Evolutionary conservation across 768 basidiomycete genomes (phyloP), one percentile per base, ranked within the genome.

Genomic region (Coprinellus aureogranulatus): DNA sequence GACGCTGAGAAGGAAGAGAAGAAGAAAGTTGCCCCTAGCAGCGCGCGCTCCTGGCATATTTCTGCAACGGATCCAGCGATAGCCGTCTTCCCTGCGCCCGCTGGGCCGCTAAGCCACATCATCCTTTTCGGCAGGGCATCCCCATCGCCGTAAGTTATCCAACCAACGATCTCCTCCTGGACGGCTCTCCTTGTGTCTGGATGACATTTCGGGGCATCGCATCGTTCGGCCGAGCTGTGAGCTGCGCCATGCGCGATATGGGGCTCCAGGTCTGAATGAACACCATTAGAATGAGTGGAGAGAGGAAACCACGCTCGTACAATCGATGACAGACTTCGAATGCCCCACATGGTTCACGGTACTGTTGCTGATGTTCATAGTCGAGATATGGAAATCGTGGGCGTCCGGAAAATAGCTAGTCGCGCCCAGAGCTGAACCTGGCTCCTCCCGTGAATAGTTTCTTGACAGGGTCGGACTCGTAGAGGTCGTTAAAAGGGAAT

Each of bases 71-170:
- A 54, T 25, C 53, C 53, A n/a, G 34, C 44, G 26, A 61, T 58
- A 18, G 57, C 57, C 0, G 60, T 58, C 28, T 58, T 61, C 8
- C 60, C 60, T 9, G 55, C 27, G 14, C 60, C 59, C 1, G 59
- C 54, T 23, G 54, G 54, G 4, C 59, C 60, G 3, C 25, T 51
- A 2, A 61, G 22, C 60, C 60, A 58, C 4, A 54, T 3, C 14
- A 44, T 22, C 16, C 22, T 20, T 2, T 25, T 48, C 22, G 23
- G 27, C n/a, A 22, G 27, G 4, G 14, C 54, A 28, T 22, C n/a
- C 8, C 11, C 12, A 1, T 45, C 41, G 16, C 22, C 34, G 26
- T 58, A 39, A 9, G 25, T 12, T 26, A 58, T 51, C 57, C 52
- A 55, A 25, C 42, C n/a, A 27, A 46, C 41, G 25, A 58, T 42